Evolutionary conservation across 352 stramenopile genomes (phyloP).

Genomic region (Lagenidium giganteum): DNA sequence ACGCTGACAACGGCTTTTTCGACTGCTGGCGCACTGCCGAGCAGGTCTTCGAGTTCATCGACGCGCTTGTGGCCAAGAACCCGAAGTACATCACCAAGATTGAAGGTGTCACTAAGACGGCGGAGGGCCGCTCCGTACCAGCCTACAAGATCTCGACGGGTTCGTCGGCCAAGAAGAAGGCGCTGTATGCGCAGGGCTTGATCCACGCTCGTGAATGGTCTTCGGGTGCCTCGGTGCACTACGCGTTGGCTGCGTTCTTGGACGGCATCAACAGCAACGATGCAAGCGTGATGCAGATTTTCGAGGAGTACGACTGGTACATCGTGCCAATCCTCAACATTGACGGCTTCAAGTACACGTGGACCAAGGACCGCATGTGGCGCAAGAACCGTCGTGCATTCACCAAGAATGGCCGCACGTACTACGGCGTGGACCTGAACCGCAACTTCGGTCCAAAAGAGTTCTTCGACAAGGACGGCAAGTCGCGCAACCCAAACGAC

Average conservation of each 20-base stretch:
- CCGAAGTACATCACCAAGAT: conserved; percentile 15
- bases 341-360: conserved; percentile 76
- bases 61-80: conserved; percentile 15
- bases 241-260: conserved; percentile 12
- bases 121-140: conserved; percentile 8
- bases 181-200: conserved; percentile 16
- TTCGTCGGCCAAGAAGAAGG: conserved; percentile 22
- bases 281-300: conserved; percentile 8
- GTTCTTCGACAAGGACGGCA: conserved; percentile 52
- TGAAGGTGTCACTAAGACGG: conserved; percentile 8
- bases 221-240: conserved; percentile 10
- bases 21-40: conserved; percentile 21
- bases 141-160: conserved; percentile 20
- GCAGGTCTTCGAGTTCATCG: conserved; percentile 16
- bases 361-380: conserved; percentile 56
- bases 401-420: conserved; percentile 21
- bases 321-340: conserved; percentile 79
- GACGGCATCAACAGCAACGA: conserved; percentile 11
- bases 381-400: conserved; percentile 47
- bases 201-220: conserved; percentile 23
- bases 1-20: conserved; percentile 19
- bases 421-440: conserved; percentile 68
- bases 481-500: too few relatives aligned
- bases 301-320: conserved; percentile 61
- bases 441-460: conserved; percentile 60